Conservation (phyloP, 2,329 filamentous ascomycete species). For the Cercospora sp. region DNA sequence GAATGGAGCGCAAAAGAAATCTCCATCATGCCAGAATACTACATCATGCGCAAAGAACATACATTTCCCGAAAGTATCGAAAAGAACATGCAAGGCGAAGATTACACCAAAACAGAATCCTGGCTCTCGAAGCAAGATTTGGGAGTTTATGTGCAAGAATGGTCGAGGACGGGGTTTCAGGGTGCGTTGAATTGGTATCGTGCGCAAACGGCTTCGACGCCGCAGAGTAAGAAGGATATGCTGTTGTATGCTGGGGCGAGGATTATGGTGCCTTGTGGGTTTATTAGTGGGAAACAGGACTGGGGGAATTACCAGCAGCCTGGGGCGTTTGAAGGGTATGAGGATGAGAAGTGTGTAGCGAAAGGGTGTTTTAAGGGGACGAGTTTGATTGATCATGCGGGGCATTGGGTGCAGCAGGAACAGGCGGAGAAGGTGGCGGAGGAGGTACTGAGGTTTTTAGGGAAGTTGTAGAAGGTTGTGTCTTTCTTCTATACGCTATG, state of each 20-base stretch:
- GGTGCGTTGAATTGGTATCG: constrained; percentile 69
- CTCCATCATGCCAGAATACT: constrained; percentile 64
- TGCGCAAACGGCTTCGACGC: constrained; percentile 52
- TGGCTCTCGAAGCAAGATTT: constrained; percentile 64
- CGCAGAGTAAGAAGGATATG: constrained; percentile 52
- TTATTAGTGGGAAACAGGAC: constrained; percentile 62
- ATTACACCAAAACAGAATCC: constrained; percentile 45
- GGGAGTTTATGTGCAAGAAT: constrained; percentile 61
- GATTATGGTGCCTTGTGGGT: constrained; percentile 61
- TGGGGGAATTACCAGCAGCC: constrained; percentile 71
- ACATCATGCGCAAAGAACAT: constrained; percentile 61
- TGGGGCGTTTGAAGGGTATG: constrained; percentile 60
- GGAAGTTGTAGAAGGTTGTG: neutral
- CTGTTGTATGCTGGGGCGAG: constrained; percentile 60
- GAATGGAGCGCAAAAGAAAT: constrained; percentile 60
- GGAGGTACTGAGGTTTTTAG: constrained; percentile 3
- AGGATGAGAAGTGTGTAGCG: constrained; percentile 39
- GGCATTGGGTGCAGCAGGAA: constrained; percentile 72
- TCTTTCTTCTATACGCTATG: neutral
- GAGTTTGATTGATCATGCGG: constrained; percentile 59
- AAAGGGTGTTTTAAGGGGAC: constrained; percentile 55
- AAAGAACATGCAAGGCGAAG: constrained; percentile 56
- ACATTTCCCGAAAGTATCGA: constrained; percentile 62
- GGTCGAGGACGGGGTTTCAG: constrained; percentile 63
- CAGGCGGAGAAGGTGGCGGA: constrained; percentile 54